Evolutionary conservation across 495 filamentous ascomycete species (phyloP).

Genomic region (Parmelia sp.): DNA sequence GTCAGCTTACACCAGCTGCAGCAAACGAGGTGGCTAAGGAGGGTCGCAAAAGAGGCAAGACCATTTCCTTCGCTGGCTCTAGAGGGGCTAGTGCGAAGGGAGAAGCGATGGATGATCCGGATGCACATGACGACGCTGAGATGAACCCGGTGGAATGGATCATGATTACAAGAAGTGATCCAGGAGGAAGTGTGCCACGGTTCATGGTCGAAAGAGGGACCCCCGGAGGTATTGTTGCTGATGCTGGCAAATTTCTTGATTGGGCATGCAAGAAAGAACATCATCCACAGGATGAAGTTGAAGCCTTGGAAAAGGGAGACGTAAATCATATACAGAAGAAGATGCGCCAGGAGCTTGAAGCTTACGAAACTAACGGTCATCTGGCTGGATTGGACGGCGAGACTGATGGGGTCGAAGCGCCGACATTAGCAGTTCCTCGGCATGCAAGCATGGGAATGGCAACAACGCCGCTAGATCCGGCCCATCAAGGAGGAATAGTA

Average conservation of each 20-base stretch:
- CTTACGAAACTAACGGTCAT: conserved; percentile 34
- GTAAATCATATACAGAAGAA: background rate
- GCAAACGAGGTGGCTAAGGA: conserved; percentile 19
- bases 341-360: conserved; percentile 21
- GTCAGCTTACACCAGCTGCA: conserved; percentile 5
- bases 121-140: conserved; percentile 40
- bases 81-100: conserved; percentile 35
- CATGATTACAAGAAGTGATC: conserved; percentile 93
- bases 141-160: conserved; percentile 82
- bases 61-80: conserved; percentile 44
- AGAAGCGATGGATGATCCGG: conserved; percentile 33
- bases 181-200: conserved; percentile 82
- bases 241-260: conserved; percentile 78
- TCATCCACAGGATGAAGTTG: conserved; percentile 36
- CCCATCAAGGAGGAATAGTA: conserved; percentile 33
- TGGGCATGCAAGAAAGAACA: conserved; percentile 64
- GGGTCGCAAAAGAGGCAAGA: conserved; percentile 36
- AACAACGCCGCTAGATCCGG: conserved; percentile 28
- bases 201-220: conserved; percentile 95
- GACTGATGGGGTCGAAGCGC: conserved; percentile 13
- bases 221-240: conserved; percentile 70
- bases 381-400: conserved; percentile 28
- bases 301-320: conserved; percentile 28
- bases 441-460: conserved; percentile 4
- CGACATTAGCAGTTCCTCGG: background rate